Percentiles rank a stretch among this genome's conserved stretches.
Evolutionary conservation across 2,329 filamentous ascomycete species (phyloP).

Genomic region (Neonectria neomacrospora): DNA sequence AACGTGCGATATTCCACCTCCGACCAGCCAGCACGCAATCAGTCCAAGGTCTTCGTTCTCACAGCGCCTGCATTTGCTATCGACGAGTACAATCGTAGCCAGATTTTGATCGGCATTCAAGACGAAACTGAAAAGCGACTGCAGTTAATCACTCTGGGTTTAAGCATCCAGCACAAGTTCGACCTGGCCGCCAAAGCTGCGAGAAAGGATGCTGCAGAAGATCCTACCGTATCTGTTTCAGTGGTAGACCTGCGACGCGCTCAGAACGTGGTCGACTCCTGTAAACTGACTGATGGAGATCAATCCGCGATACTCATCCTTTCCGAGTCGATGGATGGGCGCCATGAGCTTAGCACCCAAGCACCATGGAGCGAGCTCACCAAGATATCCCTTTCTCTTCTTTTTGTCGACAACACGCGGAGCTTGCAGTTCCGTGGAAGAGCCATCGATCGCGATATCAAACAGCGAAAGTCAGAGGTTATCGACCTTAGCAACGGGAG

Average conservation of each 20-base stretch:
- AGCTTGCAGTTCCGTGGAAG: constrained; percentile 67
- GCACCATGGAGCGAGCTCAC: constrained; percentile 79
- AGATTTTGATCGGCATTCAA: constrained; percentile 75
- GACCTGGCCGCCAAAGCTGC: constrained; percentile 41
- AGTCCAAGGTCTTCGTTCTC: constrained; percentile 75
- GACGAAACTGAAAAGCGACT: constrained; percentile 75
- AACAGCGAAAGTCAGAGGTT: constrained; percentile 57
- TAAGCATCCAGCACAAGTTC: constrained; percentile 56
- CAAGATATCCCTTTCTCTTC: constrained; percentile 70
- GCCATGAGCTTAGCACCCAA: constrained; percentile 75
- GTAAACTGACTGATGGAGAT: constrained; percentile 74
- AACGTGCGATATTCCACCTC: constrained; percentile 71
- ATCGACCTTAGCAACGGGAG: constrained; percentile 60
- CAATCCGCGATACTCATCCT: constrained; percentile 77
- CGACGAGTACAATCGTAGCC: constrained; percentile 63
- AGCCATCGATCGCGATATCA: constrained; percentile 63
- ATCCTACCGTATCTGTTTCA: constrained; percentile 44
- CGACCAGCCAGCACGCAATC: constrained; percentile 61
- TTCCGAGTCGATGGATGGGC: constrained; percentile 71
- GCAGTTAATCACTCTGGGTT: constrained; percentile 72
- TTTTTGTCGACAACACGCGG: constrained; percentile 69
- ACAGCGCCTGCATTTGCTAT: constrained; percentile 66
- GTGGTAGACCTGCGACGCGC: constrained; percentile 66
- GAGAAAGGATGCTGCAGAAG: constrained; percentile 35
- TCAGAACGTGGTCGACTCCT: constrained; percentile 77